phyloP scores from a whole-genome alignment of 1,284 basidiomycete species.

The Ganoderma lucidum region DNA sequence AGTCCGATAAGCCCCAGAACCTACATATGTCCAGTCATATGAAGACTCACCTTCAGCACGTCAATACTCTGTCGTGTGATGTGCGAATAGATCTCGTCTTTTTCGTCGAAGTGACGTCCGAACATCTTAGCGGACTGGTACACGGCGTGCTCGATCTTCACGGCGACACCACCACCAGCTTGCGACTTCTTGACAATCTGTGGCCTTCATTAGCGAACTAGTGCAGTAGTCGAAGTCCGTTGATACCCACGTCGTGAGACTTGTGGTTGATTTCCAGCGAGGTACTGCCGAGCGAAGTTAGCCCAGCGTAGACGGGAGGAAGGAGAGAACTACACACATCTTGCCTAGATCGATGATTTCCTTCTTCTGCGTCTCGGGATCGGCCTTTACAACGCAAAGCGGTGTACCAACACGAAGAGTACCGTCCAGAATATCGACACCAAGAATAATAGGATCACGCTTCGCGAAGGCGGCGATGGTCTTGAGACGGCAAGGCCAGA shows the following conservation, averaged over 20 bases:
- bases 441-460: constrained; percentile 97
- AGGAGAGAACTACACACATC: constrained; percentile 67
- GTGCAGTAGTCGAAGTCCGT: neutral
- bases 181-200: constrained; percentile 93
- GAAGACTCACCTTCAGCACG: constrained; percentile 79
- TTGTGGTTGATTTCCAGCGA: constrained; percentile 97
- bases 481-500: constrained; percentile 97
- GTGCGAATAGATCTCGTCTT: constrained; percentile 92
- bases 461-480: constrained; percentile 94
- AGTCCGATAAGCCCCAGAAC: constrained; percentile 20
- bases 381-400: constrained; percentile 92
- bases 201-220: constrained; percentile 10
- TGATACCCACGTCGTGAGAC: constrained; percentile 67
- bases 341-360: constrained; percentile 94
- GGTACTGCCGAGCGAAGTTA: constrained; percentile 59
- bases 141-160: constrained; percentile 98
- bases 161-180: constrained; percentile 94
- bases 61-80: constrained; percentile 95
- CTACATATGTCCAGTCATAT: constrained; percentile 17
- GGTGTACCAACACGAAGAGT: constrained; percentile 95
- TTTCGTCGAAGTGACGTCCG: constrained; percentile 95
- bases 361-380: constrained; percentile 88
- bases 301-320: neutral
- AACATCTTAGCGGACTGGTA: constrained; percentile 97
- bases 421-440: constrained; percentile 97